Evolutionary conservation across 768 basidiomycete species (phyloP).

Genomic region (Suillus bovinus): DNA sequence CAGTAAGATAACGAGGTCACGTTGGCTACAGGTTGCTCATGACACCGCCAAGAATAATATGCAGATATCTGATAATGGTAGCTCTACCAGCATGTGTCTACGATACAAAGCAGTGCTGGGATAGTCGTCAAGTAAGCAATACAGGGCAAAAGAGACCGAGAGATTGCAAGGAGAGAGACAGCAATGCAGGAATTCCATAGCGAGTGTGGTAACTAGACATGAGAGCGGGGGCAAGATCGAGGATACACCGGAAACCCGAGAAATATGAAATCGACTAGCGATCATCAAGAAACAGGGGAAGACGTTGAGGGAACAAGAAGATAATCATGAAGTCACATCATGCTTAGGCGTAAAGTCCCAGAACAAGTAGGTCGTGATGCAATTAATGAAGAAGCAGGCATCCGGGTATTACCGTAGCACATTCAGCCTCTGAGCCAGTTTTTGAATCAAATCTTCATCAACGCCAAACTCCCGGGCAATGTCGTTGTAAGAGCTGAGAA

Average conservation of each 20-base stretch:
- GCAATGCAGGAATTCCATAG: conserved; percentile 31
- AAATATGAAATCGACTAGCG: conserved; percentile 11
- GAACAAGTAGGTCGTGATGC: conserved; percentile 16
- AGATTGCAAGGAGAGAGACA: conserved; percentile 21
- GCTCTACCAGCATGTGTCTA: conserved; percentile 16
- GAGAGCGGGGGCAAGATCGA: conserved; percentile 19
- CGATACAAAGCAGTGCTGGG: conserved; percentile 28
- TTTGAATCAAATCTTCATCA: conserved; percentile 64
- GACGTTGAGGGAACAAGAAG: conserved; percentile 29
- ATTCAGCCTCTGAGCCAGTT: conserved; percentile 59
- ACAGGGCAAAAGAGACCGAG: conserved; percentile 20
- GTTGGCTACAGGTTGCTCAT: not conserved
- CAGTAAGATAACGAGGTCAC: not conserved
- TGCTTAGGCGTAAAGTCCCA: conserved; percentile 1
- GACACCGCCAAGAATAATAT: not conserved
- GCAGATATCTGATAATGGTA: conserved; percentile 6
- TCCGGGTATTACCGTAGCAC: conserved; percentile 21
- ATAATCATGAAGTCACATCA: conserved; percentile 21
- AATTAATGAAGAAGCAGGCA: conserved; percentile 3
- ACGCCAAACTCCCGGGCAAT: conserved; percentile 80
- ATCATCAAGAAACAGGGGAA: conserved; percentile 5
- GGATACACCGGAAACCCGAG: conserved; percentile 14
- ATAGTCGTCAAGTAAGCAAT: conserved; percentile 22
- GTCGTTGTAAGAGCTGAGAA: conserved; percentile 39
- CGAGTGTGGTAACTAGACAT: conserved; percentile 17